Base-by-base conservation (phyloP, 495 filamentous ascomycete species). In the Penicillium roqueforti region DNA sequence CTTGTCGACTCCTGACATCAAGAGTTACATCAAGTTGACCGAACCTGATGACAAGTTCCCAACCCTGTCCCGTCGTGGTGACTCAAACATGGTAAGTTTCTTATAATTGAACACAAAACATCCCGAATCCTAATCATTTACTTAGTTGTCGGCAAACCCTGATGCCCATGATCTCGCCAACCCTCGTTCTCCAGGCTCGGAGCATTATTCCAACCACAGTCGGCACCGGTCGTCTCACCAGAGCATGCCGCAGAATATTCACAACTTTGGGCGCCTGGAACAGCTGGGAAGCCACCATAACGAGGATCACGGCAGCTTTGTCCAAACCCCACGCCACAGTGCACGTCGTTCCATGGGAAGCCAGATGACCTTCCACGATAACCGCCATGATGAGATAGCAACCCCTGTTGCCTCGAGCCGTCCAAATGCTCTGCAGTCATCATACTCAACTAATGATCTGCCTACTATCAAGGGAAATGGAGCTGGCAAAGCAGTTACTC, bases 361-460 rank as follows among this genome's bases (percentile, higher is more conserved):
- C 4, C 74, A 73, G 11, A 44, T 70, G 20, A 56, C 63, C n/a
- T 73, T 68, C 51, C 57, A 60, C 2, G 50, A 54, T 29, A 71
- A 76, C 9, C 62, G 61, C 11, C 58, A 32, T 8, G 56, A 63
- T 23, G 71, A 74, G 13, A 49, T 45, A 6, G 44, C 59, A n/a
- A 58, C 64, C 14, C 45, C 70, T 18, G 54, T 57, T 25, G 31
- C 68, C 1, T 67, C 70, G 1, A 66, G 47, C 58, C 71, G 69
- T 22, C 74, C 74, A 6, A 58, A 47, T 6, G 58, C 67, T 11
- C 69, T 95, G 32, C 87, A 91, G 69, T 84, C 87, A 3, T 96
- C 92, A 2, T 97, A 89, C 70, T 97, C 93, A 2, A 85, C 91
- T 19, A 88, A 85, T 66, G 93, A 97, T 61, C 74, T 97, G 4